These are phyloP conservation scores for Clonostachys rhizophaga DNA, from an alignment of 2,329 filamentous ascomycete species.

Conservation along the genomic window DNA sequence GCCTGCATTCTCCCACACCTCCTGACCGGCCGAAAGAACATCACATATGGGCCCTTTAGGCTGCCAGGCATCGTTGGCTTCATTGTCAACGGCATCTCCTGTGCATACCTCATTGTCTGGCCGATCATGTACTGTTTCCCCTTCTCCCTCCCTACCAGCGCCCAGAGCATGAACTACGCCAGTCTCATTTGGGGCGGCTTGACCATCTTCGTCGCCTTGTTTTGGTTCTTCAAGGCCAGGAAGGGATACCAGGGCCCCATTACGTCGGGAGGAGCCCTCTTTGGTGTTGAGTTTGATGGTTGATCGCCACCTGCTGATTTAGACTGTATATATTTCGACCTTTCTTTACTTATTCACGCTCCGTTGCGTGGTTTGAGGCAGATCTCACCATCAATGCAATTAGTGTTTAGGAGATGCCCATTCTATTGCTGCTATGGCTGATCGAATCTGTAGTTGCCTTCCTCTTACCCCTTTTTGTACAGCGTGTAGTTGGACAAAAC, in stretches of 20 bases:
- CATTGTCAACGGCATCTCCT: conserved; percentile 43
- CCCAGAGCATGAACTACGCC: conserved; percentile 48
- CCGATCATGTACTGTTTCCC: conserved; percentile 62
- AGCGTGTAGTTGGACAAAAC: no score
- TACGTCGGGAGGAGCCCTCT: no score
- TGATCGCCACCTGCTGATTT: no score
- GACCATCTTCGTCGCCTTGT: conserved; percentile 27
- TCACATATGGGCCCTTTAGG: conserved; percentile 48
- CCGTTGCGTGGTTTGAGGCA: no score
- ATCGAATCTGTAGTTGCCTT: no score
- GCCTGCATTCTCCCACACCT: conserved; percentile 58
- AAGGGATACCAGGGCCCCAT: conserved; percentile 7
- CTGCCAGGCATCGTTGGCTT: conserved; percentile 45
- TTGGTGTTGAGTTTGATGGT: no score
- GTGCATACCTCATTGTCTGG: conserved; percentile 55
- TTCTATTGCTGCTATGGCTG: no score
- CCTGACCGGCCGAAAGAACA: conserved; percentile 28
- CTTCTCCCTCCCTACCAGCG: conserved; percentile 34
- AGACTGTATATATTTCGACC: no score
- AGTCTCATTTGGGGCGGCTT: conserved; percentile 37
- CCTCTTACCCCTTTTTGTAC: no score
- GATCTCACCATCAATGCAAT: no score
- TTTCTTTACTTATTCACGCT: no score
- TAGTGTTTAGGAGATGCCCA: no score
- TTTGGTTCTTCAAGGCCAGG: conserved; percentile 30